These are phyloP conservation scores for Populus ilicifolia DNA, from an alignment of 345 rosid genomes.

Conservation along the genomic window DNA sequence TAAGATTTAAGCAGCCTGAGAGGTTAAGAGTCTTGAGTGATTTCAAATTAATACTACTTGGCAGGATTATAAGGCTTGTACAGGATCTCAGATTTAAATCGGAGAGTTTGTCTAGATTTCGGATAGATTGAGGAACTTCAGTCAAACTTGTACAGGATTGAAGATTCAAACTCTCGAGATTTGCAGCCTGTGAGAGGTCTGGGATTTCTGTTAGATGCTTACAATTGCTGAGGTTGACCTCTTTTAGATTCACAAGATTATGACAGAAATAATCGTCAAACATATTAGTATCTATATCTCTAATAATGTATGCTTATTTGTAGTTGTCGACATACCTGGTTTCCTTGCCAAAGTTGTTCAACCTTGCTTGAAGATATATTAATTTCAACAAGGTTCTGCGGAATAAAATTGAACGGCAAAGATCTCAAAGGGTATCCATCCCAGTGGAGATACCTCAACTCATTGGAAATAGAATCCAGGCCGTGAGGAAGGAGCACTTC, in stretches of 20 bases:
- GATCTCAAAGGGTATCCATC: neutral
- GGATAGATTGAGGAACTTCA: neutral
- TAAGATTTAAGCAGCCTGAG: slow-evolving; percentile 7
- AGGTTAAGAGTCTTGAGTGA: slow-evolving; percentile 14
- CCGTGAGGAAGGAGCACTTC: neutral
- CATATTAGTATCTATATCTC: neutral
- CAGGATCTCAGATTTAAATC: neutral
- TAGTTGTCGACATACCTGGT: neutral
- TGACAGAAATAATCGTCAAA: neutral
- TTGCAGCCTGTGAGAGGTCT: slow-evolving; percentile 6
- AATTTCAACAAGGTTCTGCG: slow-evolving; percentile 3
- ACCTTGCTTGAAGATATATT: neutral
- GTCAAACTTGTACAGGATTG: neutral
- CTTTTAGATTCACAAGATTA: slow-evolving; percentile 1
- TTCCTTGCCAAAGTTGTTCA: neutral
- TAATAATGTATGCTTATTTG: neutral
- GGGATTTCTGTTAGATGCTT: neutral
- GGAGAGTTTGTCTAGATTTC: neutral
- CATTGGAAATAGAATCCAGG: neutral
- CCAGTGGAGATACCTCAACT: slow-evolving; percentile 5
- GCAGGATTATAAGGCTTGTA: neutral
- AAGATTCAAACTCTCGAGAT: neutral
- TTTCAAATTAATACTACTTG: neutral
- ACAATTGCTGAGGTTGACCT: neutral
- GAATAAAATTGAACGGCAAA: neutral